Base-by-base conservation (phyloP, 2,329 filamentous ascomycete species). In the Magnaporthiopsis poae region DNA sequence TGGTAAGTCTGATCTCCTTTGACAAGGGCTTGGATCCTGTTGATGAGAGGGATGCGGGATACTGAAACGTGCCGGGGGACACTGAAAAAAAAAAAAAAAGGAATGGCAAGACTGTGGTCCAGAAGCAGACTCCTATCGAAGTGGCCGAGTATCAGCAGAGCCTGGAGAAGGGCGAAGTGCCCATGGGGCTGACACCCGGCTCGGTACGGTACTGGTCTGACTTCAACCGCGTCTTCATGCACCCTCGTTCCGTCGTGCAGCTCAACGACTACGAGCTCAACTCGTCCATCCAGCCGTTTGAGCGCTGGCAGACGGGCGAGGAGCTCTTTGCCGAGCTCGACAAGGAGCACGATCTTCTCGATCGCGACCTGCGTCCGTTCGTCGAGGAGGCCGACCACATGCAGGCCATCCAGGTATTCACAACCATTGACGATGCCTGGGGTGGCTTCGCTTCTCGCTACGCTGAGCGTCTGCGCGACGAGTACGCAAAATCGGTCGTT, bases 151-250 rank as follows among this genome's bases (percentile, higher is more conserved):
- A 96, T 75, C 92, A 96, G 73, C 83, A 86, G 72, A 89, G 87
- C 69, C 85, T 98, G 3, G 90, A 97, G 71, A 78, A 86, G 36
- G 92, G 92, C 29, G 76, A 84, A 3, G 82, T 88, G 7, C 85
- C 90, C 0, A 79, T 81, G 65, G 64, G 69, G 61, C 82, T 96
- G 27, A 89, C 84, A 1, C 82, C 87, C 1, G 84, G 87, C 8
- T 84, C 86, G 13, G 90, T 98, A n/a, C 86, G 92, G 66, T 98
- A 95, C 79, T 99, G 95, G 94, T 96, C 92, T 39, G 95, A 99
- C 77, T 98, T 92, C 77, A 96, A 91, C 71, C 87, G 92, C 33
- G 85, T 95, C n/a, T 99, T 88, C 77, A 97, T 90, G 75, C 93
- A 98, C 74, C 95, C 95, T 11, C 87, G 86, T 66, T 96, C 92